phyloP scores from a whole-genome alignment of 371 early-diverging fungal species.

The Syncephalastrum sp. region DNA sequence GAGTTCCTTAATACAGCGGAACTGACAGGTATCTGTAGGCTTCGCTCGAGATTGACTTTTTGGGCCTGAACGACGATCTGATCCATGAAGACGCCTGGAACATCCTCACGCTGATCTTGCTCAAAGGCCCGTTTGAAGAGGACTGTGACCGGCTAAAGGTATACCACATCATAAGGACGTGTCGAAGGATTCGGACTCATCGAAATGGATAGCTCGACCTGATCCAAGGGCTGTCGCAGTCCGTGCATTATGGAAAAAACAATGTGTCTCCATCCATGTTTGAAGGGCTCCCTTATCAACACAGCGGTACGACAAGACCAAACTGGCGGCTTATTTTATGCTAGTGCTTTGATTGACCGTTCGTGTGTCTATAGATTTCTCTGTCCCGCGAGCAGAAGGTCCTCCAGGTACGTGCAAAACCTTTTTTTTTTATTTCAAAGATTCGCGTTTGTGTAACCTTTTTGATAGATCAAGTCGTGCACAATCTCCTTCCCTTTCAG shows the following conservation, averaged over 20 bases:
- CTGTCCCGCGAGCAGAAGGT: constrained; percentile 18
- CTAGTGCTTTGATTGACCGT: neutral
- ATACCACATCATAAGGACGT: neutral
- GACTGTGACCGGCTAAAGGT: constrained; percentile 40
- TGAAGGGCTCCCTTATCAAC: constrained; percentile 61
- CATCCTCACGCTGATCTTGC: constrained; percentile 32
- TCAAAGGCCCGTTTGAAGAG: constrained; percentile 37
- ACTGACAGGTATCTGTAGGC: constrained; percentile 1
- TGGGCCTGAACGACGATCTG: constrained; percentile 46
- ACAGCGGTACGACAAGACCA: constrained; percentile 32
- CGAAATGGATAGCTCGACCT: constrained; percentile 38
- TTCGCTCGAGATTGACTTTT: constrained; percentile 27
- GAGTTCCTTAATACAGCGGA: neutral
- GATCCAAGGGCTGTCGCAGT: constrained; percentile 39
- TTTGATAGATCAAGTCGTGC: constrained; percentile 34
- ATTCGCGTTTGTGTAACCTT: neutral
- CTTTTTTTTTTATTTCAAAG: neutral
- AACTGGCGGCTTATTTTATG: neutral
- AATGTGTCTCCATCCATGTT: constrained; percentile 42
- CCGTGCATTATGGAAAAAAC: constrained; percentile 52
- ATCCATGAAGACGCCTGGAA: constrained; percentile 39
- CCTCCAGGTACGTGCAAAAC: constrained; percentile 16
- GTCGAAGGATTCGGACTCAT: neutral
- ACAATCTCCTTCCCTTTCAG: constrained; percentile 50
- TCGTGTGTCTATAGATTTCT: constrained; percentile 15